Evolutionary conservation across 2,329 filamentous ascomycete genomes (phyloP), one percentile per base, ranked within the genome.

Genomic region (Microdochium bolleyi): DNA sequence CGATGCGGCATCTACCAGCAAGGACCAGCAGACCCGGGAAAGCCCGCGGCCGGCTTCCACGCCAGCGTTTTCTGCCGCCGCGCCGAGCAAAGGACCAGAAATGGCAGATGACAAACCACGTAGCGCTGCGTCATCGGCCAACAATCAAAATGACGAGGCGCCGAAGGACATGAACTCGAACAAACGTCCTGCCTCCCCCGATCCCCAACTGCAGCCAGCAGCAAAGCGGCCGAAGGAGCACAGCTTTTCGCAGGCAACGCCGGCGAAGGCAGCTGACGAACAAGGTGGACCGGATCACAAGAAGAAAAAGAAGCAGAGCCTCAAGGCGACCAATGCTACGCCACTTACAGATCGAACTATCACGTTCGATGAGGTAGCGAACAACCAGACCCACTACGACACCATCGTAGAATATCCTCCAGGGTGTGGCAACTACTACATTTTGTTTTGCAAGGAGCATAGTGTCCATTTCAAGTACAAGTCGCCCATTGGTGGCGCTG

Each of bases 371-470:
- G 66, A 73, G 14, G 66, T 73, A 24, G 11, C 51, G 32, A 19
- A 22, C 24, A 24, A 48, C 38, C 32, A 38, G 14, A 30, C 37
- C 16, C 19, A 51, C 10, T 52, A 53, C 50, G 67, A 70, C 52
- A 57, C 62, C 38, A 68, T 68, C 14, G 57, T 65, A 5, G 59
- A 70, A 54, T 69, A 60, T 52, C 65, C 66, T 1, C 3, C 22
- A 0, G 52, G 53, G 11, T 63, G 59, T 7, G 53, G 56, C 1
- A 52, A 62, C 3, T 73, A 61, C 57, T 73, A 70, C 51, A 70
- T 73, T 5, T 53, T 72, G 2, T 68, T 65, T 51, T 73, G 71
- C 58, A 67, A 71, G 32, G 62, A 70, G 50, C 70, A 73, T 19
- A 51, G 55, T 0, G 58, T 70, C 8, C 67, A 69, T 24, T 73